Evolutionary conservation across 371 early-diverging fungal genomes (phyloP).

Genomic region (Rhizopus stolonifer): DNA sequence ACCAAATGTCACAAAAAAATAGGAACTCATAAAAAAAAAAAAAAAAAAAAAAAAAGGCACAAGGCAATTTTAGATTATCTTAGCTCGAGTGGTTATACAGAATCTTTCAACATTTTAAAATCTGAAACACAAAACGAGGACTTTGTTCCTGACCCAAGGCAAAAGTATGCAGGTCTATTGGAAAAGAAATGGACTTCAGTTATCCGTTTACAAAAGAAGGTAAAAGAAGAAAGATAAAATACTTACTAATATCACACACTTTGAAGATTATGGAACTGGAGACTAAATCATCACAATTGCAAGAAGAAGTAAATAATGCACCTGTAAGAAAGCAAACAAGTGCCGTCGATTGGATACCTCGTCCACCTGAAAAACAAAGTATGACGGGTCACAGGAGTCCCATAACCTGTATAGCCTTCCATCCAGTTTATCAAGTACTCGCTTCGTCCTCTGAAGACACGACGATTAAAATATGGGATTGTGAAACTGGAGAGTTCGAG

Average conservation of each 20-base stretch:
- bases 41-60: slow-evolving; percentile 46
- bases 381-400: slow-evolving; percentile 82
- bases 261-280: slow-evolving; percentile 88
- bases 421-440: slow-evolving; percentile 81
- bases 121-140: slow-evolving; percentile 74
- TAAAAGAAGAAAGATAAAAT: slow-evolving; percentile 20
- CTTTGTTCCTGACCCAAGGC: slow-evolving; percentile 72
- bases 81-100: slow-evolving; percentile 66
- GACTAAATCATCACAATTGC: slow-evolving; percentile 69
- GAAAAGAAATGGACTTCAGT: slow-evolving; percentile 96
- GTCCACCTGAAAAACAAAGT: slow-evolving; percentile 72
- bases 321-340: slow-evolving; percentile 63
- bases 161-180: slow-evolving; percentile 80
- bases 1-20: not conserved
- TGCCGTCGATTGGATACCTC: slow-evolving; percentile 78
- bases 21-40: not conserved
- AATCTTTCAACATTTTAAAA: slow-evolving; percentile 68
- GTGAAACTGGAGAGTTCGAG: slow-evolving; percentile 88
- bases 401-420: slow-evolving; percentile 83
- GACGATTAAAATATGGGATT: slow-evolving; percentile 90
- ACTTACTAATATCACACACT: not conserved
- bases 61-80: slow-evolving; percentile 88
- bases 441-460: slow-evolving; percentile 91
- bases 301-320: slow-evolving; percentile 72
- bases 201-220: slow-evolving; percentile 89